These are phyloP conservation scores for Penicillium sp. DNA, from an alignment of 2,329 filamentous ascomycete genomes.

Conservation along the genomic window DNA sequence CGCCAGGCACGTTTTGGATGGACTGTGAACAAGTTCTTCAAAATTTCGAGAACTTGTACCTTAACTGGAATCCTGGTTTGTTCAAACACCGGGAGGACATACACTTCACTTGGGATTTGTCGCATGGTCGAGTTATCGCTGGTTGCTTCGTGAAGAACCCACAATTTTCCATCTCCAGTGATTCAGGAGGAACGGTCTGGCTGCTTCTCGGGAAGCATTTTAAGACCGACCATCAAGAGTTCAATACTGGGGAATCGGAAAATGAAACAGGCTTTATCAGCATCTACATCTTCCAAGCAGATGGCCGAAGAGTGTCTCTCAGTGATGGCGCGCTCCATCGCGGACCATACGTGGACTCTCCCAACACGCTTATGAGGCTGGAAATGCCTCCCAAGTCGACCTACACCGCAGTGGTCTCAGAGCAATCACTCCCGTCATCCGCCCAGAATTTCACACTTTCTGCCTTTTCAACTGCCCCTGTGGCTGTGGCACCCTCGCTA, in stretches of 20 bases:
- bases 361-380: slow-evolving; percentile 81
- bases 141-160: slow-evolving; percentile 70
- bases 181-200: slow-evolving; percentile 67
- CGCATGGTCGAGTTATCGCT: slow-evolving; percentile 54
- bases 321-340: slow-evolving; percentile 69
- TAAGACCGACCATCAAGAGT: slow-evolving; percentile 59
- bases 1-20: slow-evolving; percentile 89
- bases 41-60: slow-evolving; percentile 91
- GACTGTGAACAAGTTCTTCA: slow-evolving; percentile 81
- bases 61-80: slow-evolving; percentile 92
- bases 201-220: slow-evolving; percentile 85
- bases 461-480: slow-evolving; percentile 66
- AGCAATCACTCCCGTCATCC: slow-evolving; percentile 71
- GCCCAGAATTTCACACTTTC: slow-evolving; percentile 84
- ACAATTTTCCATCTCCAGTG: slow-evolving; percentile 56
- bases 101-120: slow-evolving; percentile 81
- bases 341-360: slow-evolving; percentile 88
- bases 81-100: slow-evolving; percentile 81
- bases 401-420: slow-evolving; percentile 68
- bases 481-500: slow-evolving; percentile 61
- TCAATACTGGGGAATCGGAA: slow-evolving; percentile 40
- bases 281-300: slow-evolving; percentile 72
- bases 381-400: slow-evolving; percentile 52
- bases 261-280: slow-evolving; percentile 77
- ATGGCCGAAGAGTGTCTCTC: slow-evolving; percentile 70